Evolutionary conservation across 495 filamentous ascomycete species (phyloP), one percentile per base, ranked within the genome.

Genomic region (Tetracladium setigerum): DNA sequence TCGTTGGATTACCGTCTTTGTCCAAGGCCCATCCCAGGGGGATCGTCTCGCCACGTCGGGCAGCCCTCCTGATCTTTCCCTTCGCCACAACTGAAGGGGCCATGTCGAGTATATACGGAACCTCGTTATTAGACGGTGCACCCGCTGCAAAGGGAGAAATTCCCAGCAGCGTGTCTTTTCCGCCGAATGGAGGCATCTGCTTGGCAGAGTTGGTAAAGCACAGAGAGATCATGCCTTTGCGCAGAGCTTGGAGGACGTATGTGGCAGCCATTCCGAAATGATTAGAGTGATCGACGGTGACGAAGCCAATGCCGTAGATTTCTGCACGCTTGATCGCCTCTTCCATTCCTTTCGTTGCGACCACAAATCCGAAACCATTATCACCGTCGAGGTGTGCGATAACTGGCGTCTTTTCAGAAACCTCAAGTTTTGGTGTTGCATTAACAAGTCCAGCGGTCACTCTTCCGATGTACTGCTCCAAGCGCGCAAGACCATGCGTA

Each of bases 211-310:
- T 66, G 4, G 62, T 65, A 40, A 65, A 65, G 14, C 53, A 60
- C 11, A 65, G 41, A 4, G 55, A 46, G 10, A 48, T 55, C 31
- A 59, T 46, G 7, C 52, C 54, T 2, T 31, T 32, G 1, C 58
- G 41, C 13, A 61, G 30, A 10, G 62, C 62, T 8, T 55, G 55
- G 0, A 56, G 47, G 4, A 63, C 43, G 34, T 59, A 57, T 12
- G 44, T 58, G 10, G 60, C 58, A 12, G 53, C 58, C 60, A 63
- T 63, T 14, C 62, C 60, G 41, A 53, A 66, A 48, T 66, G 62
- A 39, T 57, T 60, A 12, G 48, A 54, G 37, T 57, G 43, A 33
- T 54, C 56, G 3, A 62, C 61, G 8, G 45, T 50, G 15, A 60
- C 56, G 18, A 63, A 55, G 6, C 61, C 62, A 34, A 63, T 50